A percentile compares a stretch with the other conserved stretches of the same genome.
These are phyloP conservation scores for Dryas octopetala DNA, from an alignment of 306 rosid species.

Conservation along the genomic window DNA sequence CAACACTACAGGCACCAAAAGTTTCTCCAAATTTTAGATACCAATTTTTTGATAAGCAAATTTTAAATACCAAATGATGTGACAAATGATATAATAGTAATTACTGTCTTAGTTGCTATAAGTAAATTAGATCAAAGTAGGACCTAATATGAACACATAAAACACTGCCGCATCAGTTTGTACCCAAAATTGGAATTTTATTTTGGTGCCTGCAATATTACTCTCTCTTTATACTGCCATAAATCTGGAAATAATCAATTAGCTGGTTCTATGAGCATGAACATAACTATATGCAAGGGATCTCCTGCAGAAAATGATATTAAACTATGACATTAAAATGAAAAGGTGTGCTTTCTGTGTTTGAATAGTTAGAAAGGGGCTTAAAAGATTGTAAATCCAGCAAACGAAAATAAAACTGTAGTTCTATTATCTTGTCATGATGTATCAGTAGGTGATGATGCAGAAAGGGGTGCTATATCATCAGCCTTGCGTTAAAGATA, in stretches of 20 bases:
- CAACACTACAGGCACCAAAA: not conserved
- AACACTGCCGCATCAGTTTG: not conserved
- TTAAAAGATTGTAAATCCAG: not conserved
- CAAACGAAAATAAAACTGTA: not conserved
- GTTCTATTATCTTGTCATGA: not conserved
- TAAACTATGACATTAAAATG: not conserved
- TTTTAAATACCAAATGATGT: not conserved
- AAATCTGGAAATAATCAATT: not conserved
- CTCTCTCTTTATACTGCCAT: not conserved
- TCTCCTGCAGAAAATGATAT: conserved; percentile 13
- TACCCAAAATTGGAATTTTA: not conserved
- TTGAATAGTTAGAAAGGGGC: not conserved
- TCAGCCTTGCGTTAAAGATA: not conserved
- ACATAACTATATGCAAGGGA: not conserved
- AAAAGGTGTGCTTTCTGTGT: not conserved
- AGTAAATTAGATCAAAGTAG: not conserved
- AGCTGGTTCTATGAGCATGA: not conserved
- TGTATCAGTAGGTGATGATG: not conserved
- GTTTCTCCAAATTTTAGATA: not conserved
- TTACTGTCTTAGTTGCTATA: not conserved
- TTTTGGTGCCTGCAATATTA: not conserved
- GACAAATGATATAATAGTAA: not conserved
- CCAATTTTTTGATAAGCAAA: not conserved
- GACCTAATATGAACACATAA: not conserved
- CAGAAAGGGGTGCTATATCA: not conserved